phyloP scores from a whole-genome alignment of 176 grass and related monocot genomes.

The Cenchrus purpureus region DNA sequence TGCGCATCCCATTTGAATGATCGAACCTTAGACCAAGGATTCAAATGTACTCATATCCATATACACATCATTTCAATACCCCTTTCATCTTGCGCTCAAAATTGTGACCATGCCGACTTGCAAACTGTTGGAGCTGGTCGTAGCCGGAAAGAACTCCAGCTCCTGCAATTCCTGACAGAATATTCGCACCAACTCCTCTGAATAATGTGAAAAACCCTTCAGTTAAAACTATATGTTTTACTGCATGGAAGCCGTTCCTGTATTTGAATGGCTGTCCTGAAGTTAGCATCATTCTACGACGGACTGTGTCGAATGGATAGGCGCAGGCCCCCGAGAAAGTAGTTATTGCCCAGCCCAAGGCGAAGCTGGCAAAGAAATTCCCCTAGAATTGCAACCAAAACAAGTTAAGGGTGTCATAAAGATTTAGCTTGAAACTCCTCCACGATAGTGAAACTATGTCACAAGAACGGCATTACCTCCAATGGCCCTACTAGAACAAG shows the following conservation, averaged over 20 bases:
- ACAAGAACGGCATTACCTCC: constrained; percentile 64
- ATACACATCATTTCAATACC: constrained; percentile 49
- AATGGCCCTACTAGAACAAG: constrained; percentile 74
- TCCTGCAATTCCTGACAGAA: constrained; percentile 87
- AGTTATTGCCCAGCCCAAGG: constrained; percentile 86
- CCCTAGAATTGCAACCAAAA: constrained; percentile 57
- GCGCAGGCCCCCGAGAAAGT: constrained; percentile 84
- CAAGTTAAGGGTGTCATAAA: constrained; percentile 14
- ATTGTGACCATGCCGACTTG: constrained; percentile 45
- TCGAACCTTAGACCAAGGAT: constrained; percentile 31
- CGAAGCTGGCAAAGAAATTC: constrained; percentile 92
- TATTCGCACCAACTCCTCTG: constrained; percentile 80
- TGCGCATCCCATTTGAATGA: constrained; percentile 1
- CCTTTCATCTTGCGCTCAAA: constrained; percentile 62
- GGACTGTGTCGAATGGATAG: constrained; percentile 92
- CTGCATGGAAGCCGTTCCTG: constrained; percentile 64
- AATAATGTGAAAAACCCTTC: constrained; percentile 84
- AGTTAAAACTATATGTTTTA: constrained; percentile 59
- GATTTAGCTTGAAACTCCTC: neutral
- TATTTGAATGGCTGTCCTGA: constrained; percentile 83
- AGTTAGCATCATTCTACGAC: constrained; percentile 94
- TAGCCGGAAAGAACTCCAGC: constrained; percentile 91
- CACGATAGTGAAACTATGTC: neutral
- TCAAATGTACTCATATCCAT: neutral
- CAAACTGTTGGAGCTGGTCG: constrained; percentile 76